Percentiles rank a stretch among this genome's conserved stretches.
These are phyloP conservation scores for Albophoma yamanashiensis DNA, from an alignment of 2,329 filamentous ascomycete genomes.

Conservation along the genomic window DNA sequence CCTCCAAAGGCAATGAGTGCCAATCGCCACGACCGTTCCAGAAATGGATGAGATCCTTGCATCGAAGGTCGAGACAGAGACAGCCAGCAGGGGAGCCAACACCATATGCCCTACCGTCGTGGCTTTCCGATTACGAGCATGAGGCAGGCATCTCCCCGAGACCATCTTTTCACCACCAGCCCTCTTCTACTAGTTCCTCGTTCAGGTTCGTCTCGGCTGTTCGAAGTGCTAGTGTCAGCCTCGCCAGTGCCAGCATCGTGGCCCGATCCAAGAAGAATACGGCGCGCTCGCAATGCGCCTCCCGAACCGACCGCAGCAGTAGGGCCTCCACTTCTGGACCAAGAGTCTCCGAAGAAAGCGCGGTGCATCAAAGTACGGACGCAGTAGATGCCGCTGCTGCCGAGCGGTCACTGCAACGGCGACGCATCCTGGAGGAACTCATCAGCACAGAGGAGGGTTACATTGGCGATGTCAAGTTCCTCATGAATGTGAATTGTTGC, in stretches of 20 bases:
- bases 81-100: not conserved
- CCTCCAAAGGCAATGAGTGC: constrained; percentile 3
- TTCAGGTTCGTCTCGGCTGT: constrained; percentile 71
- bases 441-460: constrained; percentile 82
- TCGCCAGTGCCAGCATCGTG: constrained; percentile 60
- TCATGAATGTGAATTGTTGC: constrained; percentile 59
- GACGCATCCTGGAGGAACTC: constrained; percentile 75
- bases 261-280: constrained; percentile 47
- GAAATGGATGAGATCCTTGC: constrained; percentile 63
- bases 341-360: constrained; percentile 56
- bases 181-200: constrained; percentile 61
- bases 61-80: constrained; percentile 41
- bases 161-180: constrained; percentile 2
- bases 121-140: not conserved
- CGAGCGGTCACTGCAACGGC: constrained; percentile 62
- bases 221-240: constrained; percentile 70
- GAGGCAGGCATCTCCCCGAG: not conserved
- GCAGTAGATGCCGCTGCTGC: constrained; percentile 57
- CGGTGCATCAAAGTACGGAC: constrained; percentile 43
- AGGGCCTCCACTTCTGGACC: constrained; percentile 47
- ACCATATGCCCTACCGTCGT: constrained; percentile 3
- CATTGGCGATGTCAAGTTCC: constrained; percentile 73
- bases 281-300: constrained; percentile 39
- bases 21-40: constrained; percentile 41
- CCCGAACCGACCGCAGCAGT: constrained; percentile 52